Evolutionary conservation across 441 rosid species (phyloP).

Genomic region (Melastoma candidum): DNA sequence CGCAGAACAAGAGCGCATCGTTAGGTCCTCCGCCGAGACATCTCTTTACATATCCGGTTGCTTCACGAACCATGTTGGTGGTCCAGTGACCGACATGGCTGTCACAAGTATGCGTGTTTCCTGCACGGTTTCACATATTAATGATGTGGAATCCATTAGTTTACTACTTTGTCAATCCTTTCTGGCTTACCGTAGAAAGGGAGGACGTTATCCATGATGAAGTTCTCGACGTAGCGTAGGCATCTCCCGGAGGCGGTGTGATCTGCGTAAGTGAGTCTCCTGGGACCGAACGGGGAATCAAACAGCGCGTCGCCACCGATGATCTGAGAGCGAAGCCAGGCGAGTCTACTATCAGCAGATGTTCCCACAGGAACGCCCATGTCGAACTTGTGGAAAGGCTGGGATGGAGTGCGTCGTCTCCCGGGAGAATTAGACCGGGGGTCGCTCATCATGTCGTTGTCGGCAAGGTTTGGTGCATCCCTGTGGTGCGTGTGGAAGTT

Average conservation of each 20-base stretch:
- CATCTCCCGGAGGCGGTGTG: constrained; percentile 50
- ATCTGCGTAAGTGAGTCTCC: constrained; percentile 42
- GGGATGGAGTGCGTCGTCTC: no score
- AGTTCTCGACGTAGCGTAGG: constrained; percentile 40
- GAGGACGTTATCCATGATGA: constrained; percentile 34
- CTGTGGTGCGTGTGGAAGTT: no score
- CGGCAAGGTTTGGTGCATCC: no score
- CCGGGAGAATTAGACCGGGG: no score
- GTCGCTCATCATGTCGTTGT: no score
- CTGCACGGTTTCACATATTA: constrained; percentile 13
- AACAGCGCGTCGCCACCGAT: constrained; percentile 30
- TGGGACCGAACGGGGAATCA: constrained; percentile 38
- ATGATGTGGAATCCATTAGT: no score
- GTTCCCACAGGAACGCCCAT: constrained; percentile 14
- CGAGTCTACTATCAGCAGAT: constrained; percentile 20
- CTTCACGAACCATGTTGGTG: constrained; percentile 38
- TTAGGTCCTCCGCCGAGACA: constrained; percentile 43
- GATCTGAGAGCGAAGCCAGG: constrained; percentile 45
- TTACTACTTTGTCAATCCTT: no score
- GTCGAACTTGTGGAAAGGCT: no score
- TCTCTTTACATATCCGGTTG: constrained; percentile 32
- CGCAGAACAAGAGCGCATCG: constrained; percentile 44
- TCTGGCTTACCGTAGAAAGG: constrained; percentile 37
- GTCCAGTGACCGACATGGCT: constrained; percentile 43
- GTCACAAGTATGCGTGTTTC: constrained; percentile 51